These are phyloP conservation scores for Calvatia gigantea DNA, from an alignment of 768 basidiomycete species.

Conservation along the genomic window DNA sequence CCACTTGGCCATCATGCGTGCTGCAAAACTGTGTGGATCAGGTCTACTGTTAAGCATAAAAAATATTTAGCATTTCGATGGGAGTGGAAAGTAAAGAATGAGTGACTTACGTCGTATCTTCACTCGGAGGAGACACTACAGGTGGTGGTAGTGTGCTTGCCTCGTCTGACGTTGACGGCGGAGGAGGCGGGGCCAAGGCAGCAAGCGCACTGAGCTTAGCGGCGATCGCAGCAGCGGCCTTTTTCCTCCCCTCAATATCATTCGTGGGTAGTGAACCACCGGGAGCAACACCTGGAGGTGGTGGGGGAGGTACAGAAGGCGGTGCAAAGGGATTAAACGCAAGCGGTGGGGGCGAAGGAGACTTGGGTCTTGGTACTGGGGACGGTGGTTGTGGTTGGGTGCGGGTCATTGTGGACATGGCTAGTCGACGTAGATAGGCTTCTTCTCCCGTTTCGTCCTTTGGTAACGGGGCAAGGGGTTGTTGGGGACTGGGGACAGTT, in stretches of 20 bases:
- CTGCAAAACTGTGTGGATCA: conserved; percentile 75
- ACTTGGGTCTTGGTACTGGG: conserved; percentile 22
- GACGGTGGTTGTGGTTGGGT: conserved; percentile 25
- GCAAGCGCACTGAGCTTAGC: conserved; percentile 65
- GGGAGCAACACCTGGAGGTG: conserved; percentile 31
- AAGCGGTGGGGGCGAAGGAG: conserved; percentile 47
- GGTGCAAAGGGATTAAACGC: conserved; percentile 74
- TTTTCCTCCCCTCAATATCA: conserved; percentile 62
- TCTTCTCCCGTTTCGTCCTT: conserved; percentile 58
- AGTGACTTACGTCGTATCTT: conserved; percentile 15
- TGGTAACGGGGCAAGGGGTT: conserved; percentile 3
- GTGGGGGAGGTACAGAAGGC: conserved; percentile 53
- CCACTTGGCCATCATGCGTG: conserved; percentile 93
- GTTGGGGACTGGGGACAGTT: conserved; percentile 13
- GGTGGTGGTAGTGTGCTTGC: too few relatives aligned
- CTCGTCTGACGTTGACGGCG: conserved; percentile 25
- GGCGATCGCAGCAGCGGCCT: conserved; percentile 80
- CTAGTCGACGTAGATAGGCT: conserved; percentile 59
- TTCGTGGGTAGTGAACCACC: conserved; percentile 15
- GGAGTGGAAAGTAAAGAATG: not conserved
- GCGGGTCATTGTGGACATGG: conserved; percentile 44
- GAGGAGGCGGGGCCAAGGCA: conserved; percentile 23
- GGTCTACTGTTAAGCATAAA: conserved; percentile 26
- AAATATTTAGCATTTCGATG: not conserved
- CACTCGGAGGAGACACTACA: conserved; percentile 23